Percentiles rank a stretch among this genome's conserved stretches.
These are phyloP conservation scores for Lactarius tabidus DNA, from an alignment of 768 basidiomycete genomes.

Conservation along the genomic window DNA sequence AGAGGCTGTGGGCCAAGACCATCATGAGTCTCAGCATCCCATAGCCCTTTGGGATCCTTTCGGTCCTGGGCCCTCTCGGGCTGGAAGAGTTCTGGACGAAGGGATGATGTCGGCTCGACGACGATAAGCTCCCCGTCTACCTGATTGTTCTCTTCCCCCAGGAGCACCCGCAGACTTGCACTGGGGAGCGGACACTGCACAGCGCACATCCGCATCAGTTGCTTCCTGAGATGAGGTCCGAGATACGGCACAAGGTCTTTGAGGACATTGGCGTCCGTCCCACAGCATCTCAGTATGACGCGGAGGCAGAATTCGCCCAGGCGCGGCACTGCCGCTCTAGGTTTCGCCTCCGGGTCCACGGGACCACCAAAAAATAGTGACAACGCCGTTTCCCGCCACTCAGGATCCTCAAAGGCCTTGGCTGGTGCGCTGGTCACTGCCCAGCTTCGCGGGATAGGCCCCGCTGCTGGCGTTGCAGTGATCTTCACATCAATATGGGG, in stretches of 20 bases:
- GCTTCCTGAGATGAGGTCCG: conserved; percentile 55
- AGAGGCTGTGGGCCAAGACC: conserved; percentile 2
- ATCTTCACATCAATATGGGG: neutral
- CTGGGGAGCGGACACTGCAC: conserved; percentile 52
- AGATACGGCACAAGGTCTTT: conserved; percentile 49
- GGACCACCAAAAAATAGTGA: conserved; percentile 40
- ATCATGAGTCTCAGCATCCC: conserved; percentile 14
- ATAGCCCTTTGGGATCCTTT: conserved; percentile 9
- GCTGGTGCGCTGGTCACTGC: conserved; percentile 32
- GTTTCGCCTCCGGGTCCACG: conserved; percentile 21
- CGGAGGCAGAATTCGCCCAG: conserved; percentile 57
- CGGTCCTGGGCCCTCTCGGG: neutral
- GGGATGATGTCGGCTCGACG: conserved; percentile 48
- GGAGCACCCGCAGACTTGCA: conserved; percentile 47
- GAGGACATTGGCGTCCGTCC: conserved; percentile 36
- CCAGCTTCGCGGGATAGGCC: conserved; percentile 53
- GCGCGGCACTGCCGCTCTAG: conserved; percentile 39
- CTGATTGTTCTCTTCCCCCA: conserved; percentile 45
- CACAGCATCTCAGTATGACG: conserved; percentile 39
- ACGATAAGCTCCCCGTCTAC: conserved; percentile 62
- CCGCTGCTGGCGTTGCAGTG: conserved; percentile 21
- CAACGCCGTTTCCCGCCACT: conserved; percentile 56
- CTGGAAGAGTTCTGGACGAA: conserved; percentile 44
- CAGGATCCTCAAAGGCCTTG: conserved; percentile 32
- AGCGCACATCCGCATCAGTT: conserved; percentile 55